phyloP scores from a whole-genome alignment of 352 stramenopile genomes.

The Phytophthora fragariaefolia region DNA sequence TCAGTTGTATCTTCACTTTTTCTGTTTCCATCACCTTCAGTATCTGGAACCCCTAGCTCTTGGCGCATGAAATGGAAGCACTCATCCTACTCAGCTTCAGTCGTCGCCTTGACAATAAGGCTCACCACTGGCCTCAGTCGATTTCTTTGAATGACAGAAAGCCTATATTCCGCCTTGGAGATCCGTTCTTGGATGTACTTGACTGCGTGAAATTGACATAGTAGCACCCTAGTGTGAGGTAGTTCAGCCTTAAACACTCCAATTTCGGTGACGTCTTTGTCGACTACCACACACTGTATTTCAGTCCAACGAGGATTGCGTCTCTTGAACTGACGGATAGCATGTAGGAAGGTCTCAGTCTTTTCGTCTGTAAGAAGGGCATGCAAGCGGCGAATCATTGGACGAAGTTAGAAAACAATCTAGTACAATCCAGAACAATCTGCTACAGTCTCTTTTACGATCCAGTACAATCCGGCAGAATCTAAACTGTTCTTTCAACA shows the following conservation, averaged over 20 bases:
- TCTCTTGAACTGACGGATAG: not conserved
- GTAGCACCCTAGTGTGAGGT: not conserved
- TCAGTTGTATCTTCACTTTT: not conserved
- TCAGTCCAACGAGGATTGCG: not conserved
- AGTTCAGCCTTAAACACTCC: not conserved
- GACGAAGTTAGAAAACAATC: not conserved
- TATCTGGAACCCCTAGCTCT: not conserved
- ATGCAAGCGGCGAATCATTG: not conserved
- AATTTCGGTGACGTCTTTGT: not conserved
- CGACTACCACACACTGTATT: not conserved
- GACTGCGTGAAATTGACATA: not conserved
- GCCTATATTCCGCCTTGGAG: not conserved
- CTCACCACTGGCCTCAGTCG: conserved; percentile 3
- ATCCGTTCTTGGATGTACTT: not conserved
- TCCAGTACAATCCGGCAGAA: not conserved
- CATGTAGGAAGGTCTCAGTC: not conserved
- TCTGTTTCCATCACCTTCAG: not conserved
- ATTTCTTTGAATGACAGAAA: not conserved
- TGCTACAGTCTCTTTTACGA: not conserved
- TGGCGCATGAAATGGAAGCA: not conserved
- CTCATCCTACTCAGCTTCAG: not conserved
- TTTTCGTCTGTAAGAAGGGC: not conserved
- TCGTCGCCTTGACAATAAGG: conserved; percentile 3
- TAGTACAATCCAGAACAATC: not conserved
- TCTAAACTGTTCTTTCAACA: too few relatives aligned